Percentiles rank a stretch among this genome's conserved stretches.
phyloP scores from a whole-genome alignment of 2,329 filamentous ascomycete genomes.

The Beauveria sp. region DNA sequence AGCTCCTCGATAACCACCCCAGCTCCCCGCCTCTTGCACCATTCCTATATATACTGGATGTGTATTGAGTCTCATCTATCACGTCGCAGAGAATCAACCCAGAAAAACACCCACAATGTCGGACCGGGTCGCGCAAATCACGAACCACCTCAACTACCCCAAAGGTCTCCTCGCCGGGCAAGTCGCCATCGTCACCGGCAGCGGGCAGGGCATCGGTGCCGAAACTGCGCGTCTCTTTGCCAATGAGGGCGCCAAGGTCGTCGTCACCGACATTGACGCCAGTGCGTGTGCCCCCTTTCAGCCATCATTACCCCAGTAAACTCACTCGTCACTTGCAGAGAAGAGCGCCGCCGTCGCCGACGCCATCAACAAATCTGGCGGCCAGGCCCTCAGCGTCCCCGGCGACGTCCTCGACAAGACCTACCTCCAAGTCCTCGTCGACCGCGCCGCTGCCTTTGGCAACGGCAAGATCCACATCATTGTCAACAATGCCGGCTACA shows the following conservation, averaged over 20 bases:
- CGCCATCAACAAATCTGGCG: conserved; percentile 58
- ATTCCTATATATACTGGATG: no score
- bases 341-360: conserved; percentile 64
- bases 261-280: conserved; percentile 76
- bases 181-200: conserved; percentile 80
- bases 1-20: neutral
- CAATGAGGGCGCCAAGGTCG: conserved; percentile 78
- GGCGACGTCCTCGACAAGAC: conserved; percentile 68
- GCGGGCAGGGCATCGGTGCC: conserved; percentile 81
- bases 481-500: conserved; percentile 87
- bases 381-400: conserved; percentile 62
- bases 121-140: conserved; percentile 62
- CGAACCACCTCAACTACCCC: conserved; percentile 74
- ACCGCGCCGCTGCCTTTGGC: conserved; percentile 71
- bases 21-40: neutral
- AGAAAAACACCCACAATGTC: conserved; percentile 30
- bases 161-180: conserved; percentile 71
- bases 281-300: conserved; percentile 34
- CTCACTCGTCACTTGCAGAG: conserved; percentile 31
- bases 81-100: no score
- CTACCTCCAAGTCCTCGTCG: conserved; percentile 66
- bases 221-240: conserved; percentile 76
- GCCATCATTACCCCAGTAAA: neutral
- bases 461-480: conserved; percentile 84
- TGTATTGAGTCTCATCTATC: no score